Evolutionary conservation across 2,329 filamentous ascomycete species (phyloP), one percentile per base, ranked within the genome.

Genomic region (Exophiala bonariae): DNA sequence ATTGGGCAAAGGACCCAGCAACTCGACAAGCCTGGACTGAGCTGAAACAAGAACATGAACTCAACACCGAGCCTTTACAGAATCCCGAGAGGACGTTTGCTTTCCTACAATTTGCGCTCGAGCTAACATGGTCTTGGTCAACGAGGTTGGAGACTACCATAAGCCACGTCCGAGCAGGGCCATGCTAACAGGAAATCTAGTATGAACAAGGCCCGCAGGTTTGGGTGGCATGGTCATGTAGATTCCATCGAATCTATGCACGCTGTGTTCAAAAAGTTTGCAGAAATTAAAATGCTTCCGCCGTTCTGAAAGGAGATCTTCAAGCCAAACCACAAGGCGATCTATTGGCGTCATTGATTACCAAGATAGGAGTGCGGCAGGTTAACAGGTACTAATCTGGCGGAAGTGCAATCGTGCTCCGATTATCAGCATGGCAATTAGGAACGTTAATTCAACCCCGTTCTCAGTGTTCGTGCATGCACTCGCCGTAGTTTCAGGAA

Each of bases 161-260:
- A 31, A 40, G 39, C 23, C 11, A 6, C 30, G 20, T 11, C 6
- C 13, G 6, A n/a, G 13, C n/a, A 16, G 34, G 20, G 20, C 18
- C 33, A 44, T 44, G 32, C 47, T 49, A 49, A 17, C 11, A 28
- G 33, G 39, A 35, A 16, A 35, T 10, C 16, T 44, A 62, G 59
- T 31, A 73, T 73, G 68, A 70, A 70, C 49, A 76, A 76, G 57
- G 67, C 68, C 22, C 65, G 68, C 33, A 69, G 69, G 44, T 58
- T 75, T 51, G 74, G 74, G 0, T 77, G 69, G 66, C 67, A 67
- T 49, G 73, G 74, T 1, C 69, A 70, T 52, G 71, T 76, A 4
- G 72, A 76, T 49, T 70, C 70, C 2, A 57, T 63, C 17, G 71
- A 76, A 47, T 68, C 67, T 28, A 64, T 77, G 20, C 63, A 62